A percentile compares a stretch with the other conserved stretches of the same genome.
phyloP scores from a whole-genome alignment of 2,329 filamentous ascomycete species.

The Lecanicillium sp. region DNA sequence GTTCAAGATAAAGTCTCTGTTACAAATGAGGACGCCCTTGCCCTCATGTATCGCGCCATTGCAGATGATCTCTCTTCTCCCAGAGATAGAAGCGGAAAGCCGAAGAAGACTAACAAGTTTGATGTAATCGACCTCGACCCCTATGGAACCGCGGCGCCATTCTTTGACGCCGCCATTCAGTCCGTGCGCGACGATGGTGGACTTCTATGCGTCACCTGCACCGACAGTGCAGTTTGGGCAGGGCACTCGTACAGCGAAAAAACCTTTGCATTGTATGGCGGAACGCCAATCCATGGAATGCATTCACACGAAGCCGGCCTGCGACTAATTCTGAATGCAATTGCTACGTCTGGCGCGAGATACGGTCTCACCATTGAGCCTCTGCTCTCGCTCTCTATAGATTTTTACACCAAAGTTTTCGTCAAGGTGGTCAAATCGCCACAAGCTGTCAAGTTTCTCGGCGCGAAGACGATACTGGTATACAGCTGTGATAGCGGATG shows the following conservation, averaged over 20 bases:
- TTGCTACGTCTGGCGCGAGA: slow-evolving; percentile 71
- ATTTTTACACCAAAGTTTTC: slow-evolving; percentile 90
- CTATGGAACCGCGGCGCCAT: slow-evolving; percentile 87
- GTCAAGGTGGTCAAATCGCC: slow-evolving; percentile 74
- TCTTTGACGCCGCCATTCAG: slow-evolving; percentile 86
- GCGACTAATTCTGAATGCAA: slow-evolving; percentile 74
- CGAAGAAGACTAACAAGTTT: slow-evolving; percentile 50
- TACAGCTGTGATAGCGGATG: slow-evolving; percentile 90
- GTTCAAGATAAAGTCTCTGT: slow-evolving; percentile 64
- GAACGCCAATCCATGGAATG: slow-evolving; percentile 73
- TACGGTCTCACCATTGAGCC: slow-evolving; percentile 89
- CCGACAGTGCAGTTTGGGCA: slow-evolving; percentile 90
- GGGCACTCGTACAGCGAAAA: slow-evolving; percentile 94
- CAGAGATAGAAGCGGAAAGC: slow-evolving; percentile 21
- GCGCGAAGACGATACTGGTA: slow-evolving; percentile 85
- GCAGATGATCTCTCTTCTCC: slow-evolving; percentile 38
- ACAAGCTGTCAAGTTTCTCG: slow-evolving; percentile 80
- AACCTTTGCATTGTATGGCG: slow-evolving; percentile 87
- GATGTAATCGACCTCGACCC: slow-evolving; percentile 96
- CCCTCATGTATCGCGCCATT: slow-evolving; percentile 78
- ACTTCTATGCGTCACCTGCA: slow-evolving; percentile 90
- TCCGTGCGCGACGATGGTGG: slow-evolving; percentile 78
- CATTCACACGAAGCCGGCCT: slow-evolving; percentile 87
- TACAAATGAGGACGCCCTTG: slow-evolving; percentile 74
- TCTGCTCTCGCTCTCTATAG: slow-evolving; percentile 84